Evolutionary conservation across 352 stramenopile genomes (phyloP), one percentile per base, ranked within the genome.

Genomic region (Globisporangium emineosum): DNA sequence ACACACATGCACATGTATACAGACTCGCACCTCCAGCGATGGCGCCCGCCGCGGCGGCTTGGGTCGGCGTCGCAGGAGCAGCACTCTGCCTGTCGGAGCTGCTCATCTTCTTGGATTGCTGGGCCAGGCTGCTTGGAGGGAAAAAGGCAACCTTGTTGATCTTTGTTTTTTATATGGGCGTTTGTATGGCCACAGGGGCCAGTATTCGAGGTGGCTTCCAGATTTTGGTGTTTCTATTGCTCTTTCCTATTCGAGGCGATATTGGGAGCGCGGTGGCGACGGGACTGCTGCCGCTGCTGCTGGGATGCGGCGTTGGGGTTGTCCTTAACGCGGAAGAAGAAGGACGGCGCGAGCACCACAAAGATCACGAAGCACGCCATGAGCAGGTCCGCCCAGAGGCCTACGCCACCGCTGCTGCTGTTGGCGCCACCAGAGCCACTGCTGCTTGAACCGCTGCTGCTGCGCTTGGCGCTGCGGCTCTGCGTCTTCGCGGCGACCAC

Each of bases 341-440:
- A 78, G 10, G 81, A 74, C 4, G 83, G 81, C 60, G 74, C 79
- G 60, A 92, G 72, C 57, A 92, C 77, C 57, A 89, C 72, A 63
- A 90, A 77, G 65, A 90, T 74, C 57, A 88, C 78, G 42, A 79
- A 43, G 62, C 77, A 81, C 25, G 79, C 83, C 30, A 92, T 68
- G 17, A 82, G 35, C 23, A 92, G 71, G 59, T 90, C 81, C 13
- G 67, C 51, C 76, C 79, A 90, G 30, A 92, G 30, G 54, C 79
- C 75, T 19, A 43, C 29, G 32, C 50, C 43, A 32, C 53, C 57
- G 21, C 40, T 45, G 32, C n/a, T 37, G 27, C 30, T 32, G 21
- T 12, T 47, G n/a, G n/a, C n/a, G 19, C 7, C 10, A 8, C 21
- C 30, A 1, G 1, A 25, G 35, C n/a, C 19, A 13, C 33, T 51